Evolutionary conservation across 2,329 filamentous ascomycete genomes (phyloP), one percentile per base, ranked within the genome.

Genomic region (Niveomyces coronatus): DNA sequence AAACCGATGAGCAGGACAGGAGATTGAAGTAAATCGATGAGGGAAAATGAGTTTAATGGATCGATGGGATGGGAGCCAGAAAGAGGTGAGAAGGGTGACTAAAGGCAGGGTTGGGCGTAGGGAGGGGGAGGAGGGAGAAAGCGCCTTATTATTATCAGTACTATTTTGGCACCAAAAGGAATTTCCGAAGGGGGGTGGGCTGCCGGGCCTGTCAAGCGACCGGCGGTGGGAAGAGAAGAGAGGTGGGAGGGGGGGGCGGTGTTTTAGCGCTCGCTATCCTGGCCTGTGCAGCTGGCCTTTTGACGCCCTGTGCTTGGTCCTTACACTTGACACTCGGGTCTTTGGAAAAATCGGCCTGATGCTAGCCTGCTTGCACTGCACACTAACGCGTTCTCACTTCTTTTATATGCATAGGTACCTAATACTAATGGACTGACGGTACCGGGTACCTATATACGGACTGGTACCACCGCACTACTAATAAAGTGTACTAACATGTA

Each of bases 141-240:
- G 20, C 39, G 36, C 31, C 37, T 30, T 33, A 46, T 42, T 31
- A 41, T n/a, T n/a, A n/a, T n/a, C n/a, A n/a, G n/a, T n/a, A n/a
- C n/a, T n/a, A n/a, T n/a, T n/a, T n/a, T n/a, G n/a, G 38, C 36
- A 37, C 35, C 45, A 46, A 44, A 40, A 44, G 36, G 45, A 54
- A 48, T 48, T 47, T 47, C 24, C n/a, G n/a, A n/a, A n/a, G n/a
- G n/a, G n/a, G 46, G 46, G 42, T 39, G 37, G 42, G 24, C 30
- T 23, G 17, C 22, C 16, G 14, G 33, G 33, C 38, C 36, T 17
- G 31, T 40, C n/a, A n/a, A 26, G 35, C 38, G 24, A 27, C 27
- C 23, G 22, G 27, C 19, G 41, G 28, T 37, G 16, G 27, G 33
- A 39, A 39, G 15, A n/a, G n/a, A n/a, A n/a, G n/a, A n/a, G n/a